Evolutionary conservation across 2,329 filamentous ascomycete species (phyloP), one percentile per base, ranked within the genome.

Genomic region (Simplicillium aogashimaense): DNA sequence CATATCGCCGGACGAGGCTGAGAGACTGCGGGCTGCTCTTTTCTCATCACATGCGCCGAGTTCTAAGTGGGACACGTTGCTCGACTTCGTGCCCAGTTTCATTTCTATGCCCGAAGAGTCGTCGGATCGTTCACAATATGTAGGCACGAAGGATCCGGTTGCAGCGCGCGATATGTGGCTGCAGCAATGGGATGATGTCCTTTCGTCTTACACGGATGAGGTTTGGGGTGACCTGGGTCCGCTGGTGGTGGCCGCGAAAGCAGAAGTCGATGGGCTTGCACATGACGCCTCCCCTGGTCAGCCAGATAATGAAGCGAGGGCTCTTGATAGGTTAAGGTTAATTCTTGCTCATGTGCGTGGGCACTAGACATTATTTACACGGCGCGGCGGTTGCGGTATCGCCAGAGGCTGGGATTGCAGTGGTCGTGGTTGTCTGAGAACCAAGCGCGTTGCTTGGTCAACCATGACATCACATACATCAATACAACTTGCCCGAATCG

Each of bases 221-320:
- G 79, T 85, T 17, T 85, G 81, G 81, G 81, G 81, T 15, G 76
- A 75, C 42, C 55, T 84, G 15, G 58, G 67, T 25, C 66, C 71
- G 3, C 59, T 82, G 29, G 69, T 78, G 9, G 60, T 66, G 37
- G 67, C 74, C 44, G 81, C 80, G 4, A 64, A 62, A 42, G 57
- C 59, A 35, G 80, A 85, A 53, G 56, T 83, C 15, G 60, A 70
- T 36, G 54, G 63, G 18, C 54, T 68, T 17, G 38, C 43, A 25
- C 38, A 41, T 8, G 36, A 28, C 12, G 53, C 60, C 39, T 49
- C 54, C 20, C 41, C 43, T 15, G 20, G 39, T 11, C 25, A 32
- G 8, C 31, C 18, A 8, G 32, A 29, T 7, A 28, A 31, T 6
- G 50, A 53, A 36, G 49, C 52, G 13, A 56, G 45, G 36, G 59